Conservation (phyloP, 2,329 filamentous ascomycete species). For the Pyrenophora tritici-repentis region DNA sequence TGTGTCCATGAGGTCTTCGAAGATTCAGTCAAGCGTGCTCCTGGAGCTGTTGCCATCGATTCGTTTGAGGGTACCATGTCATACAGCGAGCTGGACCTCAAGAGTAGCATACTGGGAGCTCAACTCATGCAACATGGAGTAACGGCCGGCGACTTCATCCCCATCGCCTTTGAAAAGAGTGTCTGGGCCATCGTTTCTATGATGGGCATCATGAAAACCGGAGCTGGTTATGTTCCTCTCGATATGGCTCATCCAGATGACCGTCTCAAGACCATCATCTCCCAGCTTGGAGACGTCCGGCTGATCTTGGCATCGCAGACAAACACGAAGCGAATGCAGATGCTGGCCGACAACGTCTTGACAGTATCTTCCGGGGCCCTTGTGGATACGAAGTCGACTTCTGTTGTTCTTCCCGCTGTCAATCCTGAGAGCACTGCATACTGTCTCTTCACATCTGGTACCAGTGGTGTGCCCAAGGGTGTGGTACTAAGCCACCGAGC, state of each 20-base stretch:
- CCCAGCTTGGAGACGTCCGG: background rate
- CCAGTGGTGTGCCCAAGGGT: slow-evolving; percentile 75
- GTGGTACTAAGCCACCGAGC: slow-evolving; percentile 49
- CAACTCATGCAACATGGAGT: slow-evolving; percentile 7
- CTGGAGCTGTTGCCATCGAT: slow-evolving; percentile 13
- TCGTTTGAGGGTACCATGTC: slow-evolving; percentile 14
- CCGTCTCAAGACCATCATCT: background rate
- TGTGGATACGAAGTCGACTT: background rate
- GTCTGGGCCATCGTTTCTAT: slow-evolving; percentile 39
- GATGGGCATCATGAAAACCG: slow-evolving; percentile 50
- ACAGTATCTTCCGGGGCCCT: background rate
- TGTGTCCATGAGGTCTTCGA: background rate
- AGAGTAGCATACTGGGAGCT: slow-evolving; percentile 8
- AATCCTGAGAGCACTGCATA: background rate
- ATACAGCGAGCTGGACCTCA: slow-evolving; percentile 19
- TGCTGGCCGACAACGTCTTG: background rate
- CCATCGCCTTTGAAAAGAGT: slow-evolving; percentile 23
- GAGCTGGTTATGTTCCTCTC: slow-evolving; percentile 43
- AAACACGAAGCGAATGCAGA: background rate
- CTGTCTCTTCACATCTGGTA: slow-evolving; percentile 78
- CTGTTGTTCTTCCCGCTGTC: background rate
- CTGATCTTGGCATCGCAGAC: background rate
- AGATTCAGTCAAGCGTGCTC: background rate
- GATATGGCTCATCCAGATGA: slow-evolving; percentile 1
- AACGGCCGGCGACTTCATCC: slow-evolving; percentile 7